These are phyloP conservation scores for Erodium texanum DNA, from an alignment of 441 rosid genomes.

Conservation along the genomic window DNA sequence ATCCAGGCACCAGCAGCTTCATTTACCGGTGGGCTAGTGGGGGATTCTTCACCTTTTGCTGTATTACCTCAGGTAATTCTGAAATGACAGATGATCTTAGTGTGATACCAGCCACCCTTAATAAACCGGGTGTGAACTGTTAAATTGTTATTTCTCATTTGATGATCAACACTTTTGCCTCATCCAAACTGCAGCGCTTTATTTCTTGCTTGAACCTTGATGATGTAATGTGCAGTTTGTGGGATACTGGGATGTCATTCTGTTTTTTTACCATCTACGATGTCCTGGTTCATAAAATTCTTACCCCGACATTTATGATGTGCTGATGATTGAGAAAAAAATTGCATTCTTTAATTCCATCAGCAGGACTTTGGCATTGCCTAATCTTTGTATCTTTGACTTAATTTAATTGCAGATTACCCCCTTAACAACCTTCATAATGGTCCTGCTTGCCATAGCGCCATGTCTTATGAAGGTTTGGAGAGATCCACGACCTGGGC, in stretches of 20 bases:
- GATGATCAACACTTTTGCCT: background rate
- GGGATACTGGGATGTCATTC: background rate
- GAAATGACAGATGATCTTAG: background rate
- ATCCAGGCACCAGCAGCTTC: slow-evolving; percentile 58
- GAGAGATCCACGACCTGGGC: slow-evolving; percentile 50
- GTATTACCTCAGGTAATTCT: slow-evolving; percentile 62
- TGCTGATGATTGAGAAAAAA: background rate
- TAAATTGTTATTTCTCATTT: background rate
- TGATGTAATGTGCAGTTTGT: background rate
- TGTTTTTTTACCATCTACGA: background rate
- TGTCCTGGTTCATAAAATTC: background rate
- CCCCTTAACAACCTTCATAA: slow-evolving; percentile 51
- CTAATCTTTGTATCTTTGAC: slow-evolving; percentile 11
- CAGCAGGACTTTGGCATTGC: background rate
- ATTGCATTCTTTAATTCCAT: background rate
- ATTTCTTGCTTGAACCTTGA: background rate
- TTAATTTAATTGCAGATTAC: slow-evolving; percentile 44
- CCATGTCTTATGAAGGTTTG: slow-evolving; percentile 74
- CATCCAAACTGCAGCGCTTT: background rate
- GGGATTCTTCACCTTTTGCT: slow-evolving; percentile 64
- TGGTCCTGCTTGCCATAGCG: slow-evolving; percentile 60
- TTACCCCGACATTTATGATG: background rate
- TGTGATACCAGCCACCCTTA: background rate
- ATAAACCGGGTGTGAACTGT: background rate
- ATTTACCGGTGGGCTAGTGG: slow-evolving; percentile 82